Evolutionary conservation across 2,329 filamentous ascomycete species (phyloP).

Genomic region (Aspergillus sp.): DNA sequence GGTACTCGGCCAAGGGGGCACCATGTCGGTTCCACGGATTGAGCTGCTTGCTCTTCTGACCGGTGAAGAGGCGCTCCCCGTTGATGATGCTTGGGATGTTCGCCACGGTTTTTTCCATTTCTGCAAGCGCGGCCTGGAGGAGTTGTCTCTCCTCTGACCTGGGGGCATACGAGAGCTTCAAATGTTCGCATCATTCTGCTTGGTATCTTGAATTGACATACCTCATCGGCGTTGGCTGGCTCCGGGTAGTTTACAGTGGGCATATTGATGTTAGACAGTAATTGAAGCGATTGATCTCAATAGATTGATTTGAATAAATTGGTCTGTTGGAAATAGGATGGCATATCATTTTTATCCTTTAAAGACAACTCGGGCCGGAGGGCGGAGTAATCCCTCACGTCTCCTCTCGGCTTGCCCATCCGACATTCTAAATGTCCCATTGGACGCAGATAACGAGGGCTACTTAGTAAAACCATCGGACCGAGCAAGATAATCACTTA

Average conservation of each 20-base stretch:
- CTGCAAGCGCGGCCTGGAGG: background rate
- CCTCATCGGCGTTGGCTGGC: background rate
- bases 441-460: too few species aligned
- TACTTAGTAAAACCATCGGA: too few species aligned
- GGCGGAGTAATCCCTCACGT: too few species aligned
- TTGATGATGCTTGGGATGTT: background rate
- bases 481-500: too few species aligned
- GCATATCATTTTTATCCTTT: too few species aligned
- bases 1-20: constrained; percentile 2
- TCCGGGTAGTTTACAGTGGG: background rate
- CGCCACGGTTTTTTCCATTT: background rate
- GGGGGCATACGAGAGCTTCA: background rate
- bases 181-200: background rate
- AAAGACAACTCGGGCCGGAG: too few species aligned
- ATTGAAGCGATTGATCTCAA: too few species aligned
- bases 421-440: too few species aligned
- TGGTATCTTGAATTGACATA: background rate
- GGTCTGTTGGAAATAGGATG: background rate
- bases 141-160: background rate
- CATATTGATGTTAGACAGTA: background rate
- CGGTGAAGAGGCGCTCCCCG: constrained; percentile 3
- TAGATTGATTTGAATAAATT: background rate
- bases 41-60: constrained; percentile 2
- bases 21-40: constrained; percentile 6
- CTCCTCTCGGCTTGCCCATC: too few species aligned